Conservation (phyloP, 495 filamentous ascomycete species). For the Podospora anserina region DNA sequence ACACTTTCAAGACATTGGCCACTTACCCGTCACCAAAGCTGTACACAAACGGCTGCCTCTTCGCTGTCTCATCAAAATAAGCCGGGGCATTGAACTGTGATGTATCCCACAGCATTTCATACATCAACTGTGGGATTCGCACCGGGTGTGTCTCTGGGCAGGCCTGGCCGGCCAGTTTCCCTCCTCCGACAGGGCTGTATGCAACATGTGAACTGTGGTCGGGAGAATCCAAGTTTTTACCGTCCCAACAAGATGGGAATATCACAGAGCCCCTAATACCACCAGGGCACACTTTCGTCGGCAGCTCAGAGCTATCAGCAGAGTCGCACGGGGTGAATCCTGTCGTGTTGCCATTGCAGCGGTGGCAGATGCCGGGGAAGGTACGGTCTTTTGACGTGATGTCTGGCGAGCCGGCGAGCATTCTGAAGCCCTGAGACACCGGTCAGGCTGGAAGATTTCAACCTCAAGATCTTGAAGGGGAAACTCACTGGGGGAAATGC, state of each 20-base stretch:
- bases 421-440: constrained; percentile 38
- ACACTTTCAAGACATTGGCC: no score
- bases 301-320: neutral
- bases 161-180: constrained; percentile 34
- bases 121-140: constrained; percentile 59
- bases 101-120: constrained; percentile 46
- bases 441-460: neutral
- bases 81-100: constrained; percentile 37
- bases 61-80: constrained; percentile 43
- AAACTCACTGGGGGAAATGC: constrained; percentile 36
- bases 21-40: constrained; percentile 40
- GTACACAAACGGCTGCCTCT: constrained; percentile 47
- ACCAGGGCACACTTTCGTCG: constrained; percentile 14
- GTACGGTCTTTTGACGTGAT: constrained; percentile 28
- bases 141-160: constrained; percentile 56
- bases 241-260: constrained; percentile 60
- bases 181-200: constrained; percentile 53
- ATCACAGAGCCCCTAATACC: constrained; percentile 31
- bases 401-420: constrained; percentile 39
- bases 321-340: constrained; percentile 4
- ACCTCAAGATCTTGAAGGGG: neutral
- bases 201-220: constrained; percentile 58
- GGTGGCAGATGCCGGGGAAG: constrained; percentile 24
- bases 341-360: constrained; percentile 3
- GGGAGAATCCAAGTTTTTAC: constrained; percentile 50